Base-by-base conservation (phyloP, 306 rosid genomes). In the Trifolium pratense region DNA sequence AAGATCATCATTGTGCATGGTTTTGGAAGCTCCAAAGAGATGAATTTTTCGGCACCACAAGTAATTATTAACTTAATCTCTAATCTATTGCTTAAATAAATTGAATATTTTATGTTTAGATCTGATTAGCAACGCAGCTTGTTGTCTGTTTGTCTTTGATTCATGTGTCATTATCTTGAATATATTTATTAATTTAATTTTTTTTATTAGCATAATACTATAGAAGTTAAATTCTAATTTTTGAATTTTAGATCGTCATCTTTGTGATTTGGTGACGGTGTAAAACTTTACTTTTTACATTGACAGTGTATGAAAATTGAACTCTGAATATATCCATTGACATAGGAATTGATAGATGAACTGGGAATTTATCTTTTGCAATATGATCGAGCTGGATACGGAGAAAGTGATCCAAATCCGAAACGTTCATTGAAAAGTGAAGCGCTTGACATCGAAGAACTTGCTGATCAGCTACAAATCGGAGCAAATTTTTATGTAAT, bases 351-450 rank as follows among this genome's bases (percentile, higher is more conserved):
- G 64, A 83, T 91, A 81, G 92, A 86, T 58, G 92, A 89, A 70
- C 56, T 93, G 82, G 92, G 96, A 15, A 84, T 93, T 83, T 93
- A 89, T 79, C 83, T 89, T 81, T 68, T 93, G 77, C 86, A 84
- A 64, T 89, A 81, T 73, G 98, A 93, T 68, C 85, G 97, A 5
- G 93, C 98, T 43, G 98, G 98, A 32, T 93, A 93, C 67, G 98
- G 98, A 72, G 97, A 89, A 57, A 93, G 98, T 62, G 98, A 90
- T 86, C 92, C 96, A 56, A 88, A 90, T 77, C 93, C 93, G 11
- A 89, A 85, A 63, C 88, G 88, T 15, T 80, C 96, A 1, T 66
- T 89, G 67, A 81, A 89, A 83, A 85, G 88, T 83, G 98, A 93
- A 85, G 97, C 96, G 48, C 84, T 76, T 67, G 98, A 93, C 68